A percentile compares a stretch with the other conserved stretches of the same genome.
phyloP scores from a whole-genome alignment of 78 protist species.

The Bodo saltans region DNA sequence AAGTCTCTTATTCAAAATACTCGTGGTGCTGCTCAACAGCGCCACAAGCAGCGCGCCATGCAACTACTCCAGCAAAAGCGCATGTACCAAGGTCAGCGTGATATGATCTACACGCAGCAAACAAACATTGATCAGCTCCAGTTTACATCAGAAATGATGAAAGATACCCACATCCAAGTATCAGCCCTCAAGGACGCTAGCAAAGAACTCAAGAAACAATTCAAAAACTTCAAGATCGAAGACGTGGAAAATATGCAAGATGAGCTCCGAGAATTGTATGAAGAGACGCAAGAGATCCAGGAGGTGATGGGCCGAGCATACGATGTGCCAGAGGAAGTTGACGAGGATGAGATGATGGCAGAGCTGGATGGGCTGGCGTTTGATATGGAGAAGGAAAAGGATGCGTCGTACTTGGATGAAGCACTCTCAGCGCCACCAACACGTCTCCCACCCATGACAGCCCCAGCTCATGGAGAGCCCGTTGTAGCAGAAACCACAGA shows the following conservation, averaged over 20 bases:
- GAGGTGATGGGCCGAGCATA: constrained; percentile 1
- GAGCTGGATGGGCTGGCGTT: background rate
- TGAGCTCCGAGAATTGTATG: background rate
- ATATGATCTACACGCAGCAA: background rate
- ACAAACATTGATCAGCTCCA: background rate
- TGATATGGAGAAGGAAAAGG: background rate
- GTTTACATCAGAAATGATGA: background rate
- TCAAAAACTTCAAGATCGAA: background rate
- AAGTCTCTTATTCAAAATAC: background rate
- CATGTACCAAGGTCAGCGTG: background rate
- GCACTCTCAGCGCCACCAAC: background rate
- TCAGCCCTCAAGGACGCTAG: background rate
- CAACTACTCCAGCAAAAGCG: background rate
- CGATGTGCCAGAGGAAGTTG: background rate
- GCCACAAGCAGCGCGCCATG: background rate
- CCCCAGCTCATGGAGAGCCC: too few relatives aligned
- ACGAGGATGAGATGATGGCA: background rate
- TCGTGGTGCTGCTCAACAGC: background rate
- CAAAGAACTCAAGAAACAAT: background rate
- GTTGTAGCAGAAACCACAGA: background rate
- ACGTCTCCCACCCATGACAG: background rate
- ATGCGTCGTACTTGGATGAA: background rate
- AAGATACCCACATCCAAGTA: background rate
- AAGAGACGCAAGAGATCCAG: background rate
- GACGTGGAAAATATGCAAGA: background rate